Evolutionary conservation across 176 grass and related monocot genomes (phyloP), one percentile per base, ranked within the genome.

Genomic region (Otatea glauca): DNA sequence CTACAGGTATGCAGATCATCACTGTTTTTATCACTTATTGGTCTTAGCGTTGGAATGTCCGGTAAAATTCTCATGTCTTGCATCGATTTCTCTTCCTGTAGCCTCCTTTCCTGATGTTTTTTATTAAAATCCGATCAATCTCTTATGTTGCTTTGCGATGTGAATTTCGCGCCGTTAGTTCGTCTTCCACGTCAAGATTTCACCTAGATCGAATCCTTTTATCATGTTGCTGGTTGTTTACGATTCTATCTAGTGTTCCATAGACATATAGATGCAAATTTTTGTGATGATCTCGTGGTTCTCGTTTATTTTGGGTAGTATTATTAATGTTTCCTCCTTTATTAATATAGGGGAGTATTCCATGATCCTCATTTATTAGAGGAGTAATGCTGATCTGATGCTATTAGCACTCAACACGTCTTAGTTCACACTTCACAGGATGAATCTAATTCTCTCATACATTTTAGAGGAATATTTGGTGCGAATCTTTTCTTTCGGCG

Each of bases 1-100:
- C 44, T 98, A 98, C 62, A 98, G 91, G 96, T 92, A 68, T 7
- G 62, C 25, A 9, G n/a, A 21, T 43, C 75, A 32, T 35, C 47
- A 0, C 20, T 37, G 39, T 17, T 20, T 44, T 39, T 78, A 1
- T 11, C 1, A 15, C 65, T 41, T 60, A 5, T 14, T 9, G 17
- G 17, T 14, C 4, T 47, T 50, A 6, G 2, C 13, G 15, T 43
- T 42, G 23, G 48, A 83, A 72, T 88, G 29, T 0, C 55, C 55
- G 7, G 45, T 62, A 1, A 47, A 87, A 87, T 68, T 58, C 37
- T 24, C 27, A 16, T 81, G 43, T 18, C 70, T 39, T 18, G 48
- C 9, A 16, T 59, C 62, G 59, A 54, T 41, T 53, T 50, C 16
- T 20, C 3, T 37, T 75, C 5, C 5, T 23, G 13, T 74, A 74